Percentiles rank a stretch among this genome's conserved stretches.
Evolutionary conservation across 345 rosid species (phyloP).

Genomic region (Dipteronia sinensis): DNA sequence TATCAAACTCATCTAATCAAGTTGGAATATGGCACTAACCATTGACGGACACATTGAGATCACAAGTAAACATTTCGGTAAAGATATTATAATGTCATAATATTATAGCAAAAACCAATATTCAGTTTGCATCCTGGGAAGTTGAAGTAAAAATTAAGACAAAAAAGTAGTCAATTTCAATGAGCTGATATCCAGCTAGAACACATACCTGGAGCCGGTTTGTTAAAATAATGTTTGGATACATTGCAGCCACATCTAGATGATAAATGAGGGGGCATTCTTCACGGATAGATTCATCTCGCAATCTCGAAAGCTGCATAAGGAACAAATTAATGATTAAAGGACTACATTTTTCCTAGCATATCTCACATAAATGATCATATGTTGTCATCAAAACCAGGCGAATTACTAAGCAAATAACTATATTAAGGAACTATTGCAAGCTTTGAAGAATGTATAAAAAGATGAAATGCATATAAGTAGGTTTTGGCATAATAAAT

Average conservation of each 20-base stretch:
- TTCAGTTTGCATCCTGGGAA: neutral
- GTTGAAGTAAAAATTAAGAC: neutral
- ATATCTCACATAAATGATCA: neutral
- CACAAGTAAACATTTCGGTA: neutral
- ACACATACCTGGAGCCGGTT: conserved; percentile 91
- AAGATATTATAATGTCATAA: neutral
- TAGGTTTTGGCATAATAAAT: conserved; percentile 8
- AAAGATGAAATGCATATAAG: neutral
- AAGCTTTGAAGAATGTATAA: conserved; percentile 16
- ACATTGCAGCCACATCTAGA: conserved; percentile 99
- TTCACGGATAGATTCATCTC: conserved; percentile 78
- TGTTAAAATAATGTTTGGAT: conserved; percentile 96
- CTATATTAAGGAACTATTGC: neutral
- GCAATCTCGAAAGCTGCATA: conserved; percentile 74
- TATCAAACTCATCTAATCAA: neutral
- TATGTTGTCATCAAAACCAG: neutral
- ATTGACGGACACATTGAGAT: neutral
- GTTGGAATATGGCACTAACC: neutral
- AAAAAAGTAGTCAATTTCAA: conserved; percentile 7
- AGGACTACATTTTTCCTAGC: neutral
- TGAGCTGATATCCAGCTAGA: conserved; percentile 2
- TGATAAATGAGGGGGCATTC: conserved; percentile 98
- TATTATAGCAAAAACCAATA: conserved; percentile 9
- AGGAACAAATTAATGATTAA: conserved; percentile 12
- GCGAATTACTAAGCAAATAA: neutral